Base-by-base conservation (phyloP, 2,329 filamentous ascomycete species). In the Paramyrothecium roridum region DNA sequence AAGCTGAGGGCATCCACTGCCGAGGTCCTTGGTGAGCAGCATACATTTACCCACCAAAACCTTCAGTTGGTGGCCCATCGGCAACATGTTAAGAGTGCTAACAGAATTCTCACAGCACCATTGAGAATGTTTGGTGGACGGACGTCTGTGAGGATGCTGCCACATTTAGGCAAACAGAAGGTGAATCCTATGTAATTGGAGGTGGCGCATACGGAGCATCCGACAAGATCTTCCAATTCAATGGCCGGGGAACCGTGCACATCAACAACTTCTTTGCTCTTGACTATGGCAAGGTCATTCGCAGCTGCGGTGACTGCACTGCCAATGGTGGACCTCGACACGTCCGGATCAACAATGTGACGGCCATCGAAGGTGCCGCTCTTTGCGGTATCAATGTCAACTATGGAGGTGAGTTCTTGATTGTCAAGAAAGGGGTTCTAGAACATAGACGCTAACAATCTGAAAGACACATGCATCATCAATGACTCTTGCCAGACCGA, bases 111-210 rank as follows among this genome's bases (percentile, higher is more conserved):
- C 46, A 8, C 21, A 48, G 46, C 46, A 48, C 46, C 3, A 48
- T 48, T 22, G 46, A 48, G 21, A 48, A 48, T 48, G 46, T 48
- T 6, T 48, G 46, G 46, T 48, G 19, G 19, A 20, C 22, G 10
- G 22, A 48, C 20, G 46, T 48, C 46, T 48, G 46, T 26, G 46
- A 48, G 20, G 22, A 21, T 26, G 46, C 46, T 26, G 46, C 46
- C 20, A 26, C 22, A 3, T 48, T 48, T 30, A 43, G 48, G 51
- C 20, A 49, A 53, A 52, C 22, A 45, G 34, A 20, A 37, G 26
- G 21, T 37, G 52, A 51, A n/a, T 49, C 50, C 11, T 48, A 30
- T 48, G 54, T 30, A 23, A 33, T 56, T 33, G 54, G 54, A 53
- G 13, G 52, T 49, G 54, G 51, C 50, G 21, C 48, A 21, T 21